Evolutionary conservation across 2,329 filamentous ascomycete species (phyloP).

Genomic region (Intubia oerlemansii): DNA sequence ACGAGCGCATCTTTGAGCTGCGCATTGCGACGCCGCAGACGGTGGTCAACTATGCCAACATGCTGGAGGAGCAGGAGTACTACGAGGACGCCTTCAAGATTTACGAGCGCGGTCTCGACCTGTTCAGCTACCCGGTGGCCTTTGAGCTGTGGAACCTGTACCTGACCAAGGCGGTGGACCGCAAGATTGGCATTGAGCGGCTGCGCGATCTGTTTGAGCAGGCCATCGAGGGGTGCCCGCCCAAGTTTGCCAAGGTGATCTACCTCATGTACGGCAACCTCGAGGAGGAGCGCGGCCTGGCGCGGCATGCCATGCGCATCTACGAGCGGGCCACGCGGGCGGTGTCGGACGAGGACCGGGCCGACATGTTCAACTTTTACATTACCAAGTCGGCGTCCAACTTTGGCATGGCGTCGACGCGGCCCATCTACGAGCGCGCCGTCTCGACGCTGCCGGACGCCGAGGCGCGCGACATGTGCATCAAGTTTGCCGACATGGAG

Average conservation of each 20-base stretch:
- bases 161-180: constrained; percentile 88
- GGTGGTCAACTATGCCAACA: constrained; percentile 92
- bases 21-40: constrained; percentile 96
- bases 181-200: constrained; percentile 86
- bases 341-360: constrained; percentile 81
- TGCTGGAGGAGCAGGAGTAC: constrained; percentile 85
- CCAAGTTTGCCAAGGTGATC: constrained; percentile 85
- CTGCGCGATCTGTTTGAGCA: constrained; percentile 93
- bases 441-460: constrained; percentile 82
- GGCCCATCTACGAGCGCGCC: constrained; percentile 89
- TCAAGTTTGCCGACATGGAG: constrained; percentile 70
- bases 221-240: constrained; percentile 81
- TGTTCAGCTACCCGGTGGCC: constrained; percentile 96
- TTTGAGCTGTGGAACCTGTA: constrained; percentile 99
- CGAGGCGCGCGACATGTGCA: constrained; percentile 92
- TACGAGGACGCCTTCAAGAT: constrained; percentile 97
- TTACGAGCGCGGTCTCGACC: constrained; percentile 84
- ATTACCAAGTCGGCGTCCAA: constrained; percentile 81
- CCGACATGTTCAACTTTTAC: constrained; percentile 99
- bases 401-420: constrained; percentile 84
- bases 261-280: constrained; percentile 98
- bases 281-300: constrained; percentile 86
- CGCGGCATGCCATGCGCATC: constrained; percentile 94
- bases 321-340: constrained; percentile 93
- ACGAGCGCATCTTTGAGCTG: constrained; percentile 94